Base-by-base conservation (phyloP, 2,329 filamentous ascomycete species). In the Fusarium sp. region DNA sequence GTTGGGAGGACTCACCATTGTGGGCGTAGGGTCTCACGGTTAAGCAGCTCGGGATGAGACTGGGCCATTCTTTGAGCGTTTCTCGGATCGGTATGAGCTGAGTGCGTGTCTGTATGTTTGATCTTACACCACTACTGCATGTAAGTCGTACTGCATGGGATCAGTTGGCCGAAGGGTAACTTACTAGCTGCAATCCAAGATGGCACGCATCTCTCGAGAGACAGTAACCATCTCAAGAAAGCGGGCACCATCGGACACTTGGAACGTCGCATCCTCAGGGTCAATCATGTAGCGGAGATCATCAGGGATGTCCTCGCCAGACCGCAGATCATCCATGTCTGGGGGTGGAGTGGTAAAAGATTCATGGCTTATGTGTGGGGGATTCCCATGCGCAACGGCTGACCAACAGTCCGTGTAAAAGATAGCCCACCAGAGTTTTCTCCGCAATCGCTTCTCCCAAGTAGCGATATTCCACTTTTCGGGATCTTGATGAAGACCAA, bases 341-440 rank as follows among this genome's bases (percentile, higher is more conserved):
- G 80, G 76, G 4, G 76, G 69, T 1, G 75, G 59, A 1, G 83
- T 85, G 46, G 78, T 80, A 54, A 81, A 84, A 0, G 82, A 81
- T 5, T 74, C 76, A 4, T 67, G 64, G 47, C 77, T 76, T 26
- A 85, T 80, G 63, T 84, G 82, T 3, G 82, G 81, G 6, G 83
- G 82, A 47, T 84, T 84, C 1, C 83, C 83, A 58, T 84, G 82
- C 38, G 80, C 81, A 28, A 84, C 76, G 2, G 82, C 77, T 2
- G 82, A 80, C 83, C 83, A 85, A 28, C 78, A 78, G 56, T 85
- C 83, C 1, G 79, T 76, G 6, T 79, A 67, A 44, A 80, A 83
- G 0, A 78, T 77, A 1, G 80, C 80, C 83, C 83, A 85, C 82
- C 82, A 85, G 6, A 85, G 68, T 67, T 82, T 83, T 62, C 75